These are phyloP conservation scores for Aspergillus versicolor DNA, from an alignment of 2,329 filamentous ascomycete genomes.

Conservation along the genomic window DNA sequence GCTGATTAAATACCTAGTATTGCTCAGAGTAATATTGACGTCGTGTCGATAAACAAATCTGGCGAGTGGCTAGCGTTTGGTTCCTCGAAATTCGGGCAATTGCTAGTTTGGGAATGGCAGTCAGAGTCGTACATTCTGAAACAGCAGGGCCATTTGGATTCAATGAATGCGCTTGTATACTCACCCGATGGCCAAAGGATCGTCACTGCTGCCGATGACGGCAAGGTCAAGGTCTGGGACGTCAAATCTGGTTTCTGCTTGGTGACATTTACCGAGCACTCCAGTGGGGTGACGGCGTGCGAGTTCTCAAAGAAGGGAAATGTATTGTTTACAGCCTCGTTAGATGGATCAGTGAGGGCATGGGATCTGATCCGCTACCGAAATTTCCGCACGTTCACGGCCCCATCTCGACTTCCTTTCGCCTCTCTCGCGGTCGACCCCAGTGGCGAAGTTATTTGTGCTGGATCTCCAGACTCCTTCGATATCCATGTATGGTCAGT, in stretches of 20 bases:
- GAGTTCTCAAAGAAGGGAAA: slow-evolving; percentile 95
- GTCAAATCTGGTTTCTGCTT: slow-evolving; percentile 95
- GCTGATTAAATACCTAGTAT: slow-evolving; percentile 61
- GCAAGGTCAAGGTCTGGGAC: slow-evolving; percentile 99
- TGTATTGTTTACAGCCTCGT: slow-evolving; percentile 89
- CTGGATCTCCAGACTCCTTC: slow-evolving; percentile 92
- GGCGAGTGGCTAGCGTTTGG: slow-evolving; percentile 98
- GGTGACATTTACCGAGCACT: slow-evolving; percentile 96
- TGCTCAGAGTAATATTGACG: slow-evolving; percentile 94
- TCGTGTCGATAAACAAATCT: slow-evolving; percentile 87
- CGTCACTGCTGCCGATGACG: slow-evolving; percentile 91
- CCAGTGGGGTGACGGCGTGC: slow-evolving; percentile 85
- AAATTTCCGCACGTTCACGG: slow-evolving; percentile 97
- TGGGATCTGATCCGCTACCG: slow-evolving; percentile 96
- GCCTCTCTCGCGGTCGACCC: slow-evolving; percentile 95
- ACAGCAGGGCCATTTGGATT: slow-evolving; percentile 95
- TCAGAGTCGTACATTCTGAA: slow-evolving; percentile 98
- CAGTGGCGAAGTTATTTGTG: slow-evolving; percentile 92
- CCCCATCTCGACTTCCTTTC: slow-evolving; percentile 86
- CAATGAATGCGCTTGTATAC: slow-evolving; percentile 90
- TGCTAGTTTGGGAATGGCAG: slow-evolving; percentile 99
- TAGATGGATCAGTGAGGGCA: slow-evolving; percentile 90
- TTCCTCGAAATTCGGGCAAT: slow-evolving; percentile 88
- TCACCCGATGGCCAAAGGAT: slow-evolving; percentile 91
- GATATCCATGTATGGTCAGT: slow-evolving; percentile 99